Evolutionary conservation across 2,329 filamentous ascomycete genomes (phyloP), one percentile per base, ranked within the genome.

Genomic region (Trichoderma lentiforme): DNA sequence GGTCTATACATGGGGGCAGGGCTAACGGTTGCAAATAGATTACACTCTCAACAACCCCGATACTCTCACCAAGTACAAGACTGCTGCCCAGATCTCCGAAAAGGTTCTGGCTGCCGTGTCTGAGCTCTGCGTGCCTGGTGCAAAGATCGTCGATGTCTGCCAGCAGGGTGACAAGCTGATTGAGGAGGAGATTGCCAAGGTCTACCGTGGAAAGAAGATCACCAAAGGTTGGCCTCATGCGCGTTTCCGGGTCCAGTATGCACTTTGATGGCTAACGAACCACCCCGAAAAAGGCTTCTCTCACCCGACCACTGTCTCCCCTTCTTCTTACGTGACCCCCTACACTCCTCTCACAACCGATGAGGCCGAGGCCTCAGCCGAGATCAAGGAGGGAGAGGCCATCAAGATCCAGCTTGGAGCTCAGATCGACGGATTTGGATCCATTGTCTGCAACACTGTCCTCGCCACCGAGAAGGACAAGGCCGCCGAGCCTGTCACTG

Each of bases 371-470:
- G 93, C 95, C 74, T 89, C 88, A 72, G 87, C 88, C 63, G 90
- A 91, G 79, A 88, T 99, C 77, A 93, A 97, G 86, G 88, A 91
- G 66, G 92, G 91, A 74, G 96, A 99, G 85, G 85, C 93, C 74
- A 89, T 97, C 84, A 99, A 99, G 90, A 96, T 99, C 82, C 96
- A 99, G 85, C 90, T 99, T n/a, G 96, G 96, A 80, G 96, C 96
- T 67, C 96, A 99, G 86, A 98, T 99, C 75, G 94, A 98, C 84
- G 96, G 96, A 70, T 97, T 98, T 80, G 94, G 94, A 77, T 93
- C 95, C 76, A 98, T 99, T 81, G 93, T 98, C 77, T 98, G 96
- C 85, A 93, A 98, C 84, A 97, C 94, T 73, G 87, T 98, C 76
- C 83, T 98, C 72, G 91, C 97, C 66, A 86, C 87, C 62, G 82